Base-by-base conservation (phyloP, 148 eudicot species). In the Spergularia marina region DNA sequence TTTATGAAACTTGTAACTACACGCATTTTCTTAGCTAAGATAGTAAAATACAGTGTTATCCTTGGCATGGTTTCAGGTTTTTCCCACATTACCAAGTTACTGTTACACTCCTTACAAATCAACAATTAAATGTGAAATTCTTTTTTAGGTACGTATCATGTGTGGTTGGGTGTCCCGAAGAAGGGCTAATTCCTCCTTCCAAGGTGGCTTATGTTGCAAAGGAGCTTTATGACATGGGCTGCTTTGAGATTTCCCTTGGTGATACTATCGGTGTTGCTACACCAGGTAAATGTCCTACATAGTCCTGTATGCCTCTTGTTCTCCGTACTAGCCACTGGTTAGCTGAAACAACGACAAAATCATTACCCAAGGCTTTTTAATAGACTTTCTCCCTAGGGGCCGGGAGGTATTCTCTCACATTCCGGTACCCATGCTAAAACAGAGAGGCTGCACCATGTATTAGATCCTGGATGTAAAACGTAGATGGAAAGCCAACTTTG, bases 151-250 rank as follows among this genome's bases (percentile, higher is more conserved):
- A 94, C 70, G 94, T 94, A 53, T 94, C 98, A 18, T 94, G 98
- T 71, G 95, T 81, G 51, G 84, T 87, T 84, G 98, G 95, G n/a
- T 94, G 98, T 77, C 98, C 98, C 20, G 93, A 82, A 70, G 98
- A 94, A 90, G 98, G 98, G 70, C 77, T 83, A 41, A 78, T 94
- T 80, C 68, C 89, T 76, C 98, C 98, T 65, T 86, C 90, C 36
- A 84, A 86, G 84, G 98, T 94, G 72, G 95, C 97, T 39, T 89
- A 87, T 74, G 97, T 94, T 66, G 98, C 98, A 3, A 94, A 91
- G 88, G 87, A 84, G 76, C 96, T 94, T 53, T 84, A 89, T 78
- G 86, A 91, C 63, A 94, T 94, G 98, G 98, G 98, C 44, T 94
- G 98, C 84, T 90, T 83, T 64, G 97, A 94, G 82, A 91, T 94